phyloP scores from a whole-genome alignment of 495 filamentous ascomycete species.

The Annulohypoxylon bovei region DNA sequence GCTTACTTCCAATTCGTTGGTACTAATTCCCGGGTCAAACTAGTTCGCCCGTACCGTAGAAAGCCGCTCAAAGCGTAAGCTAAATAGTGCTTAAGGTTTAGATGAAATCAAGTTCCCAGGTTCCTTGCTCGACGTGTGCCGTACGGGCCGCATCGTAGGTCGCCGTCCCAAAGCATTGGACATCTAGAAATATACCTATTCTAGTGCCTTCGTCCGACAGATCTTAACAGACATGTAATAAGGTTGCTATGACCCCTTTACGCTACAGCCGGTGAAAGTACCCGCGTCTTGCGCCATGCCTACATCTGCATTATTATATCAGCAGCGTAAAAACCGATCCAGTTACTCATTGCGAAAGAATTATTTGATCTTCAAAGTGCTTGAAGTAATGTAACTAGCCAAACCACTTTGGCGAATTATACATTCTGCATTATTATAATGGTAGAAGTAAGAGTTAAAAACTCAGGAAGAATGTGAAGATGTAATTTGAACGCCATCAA shows the following conservation, averaged over 20 bases:
- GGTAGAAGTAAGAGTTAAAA: no score
- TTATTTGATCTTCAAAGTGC: neutral
- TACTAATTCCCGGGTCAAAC: neutral
- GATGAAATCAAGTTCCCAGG: neutral
- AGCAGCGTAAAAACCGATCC: no score
- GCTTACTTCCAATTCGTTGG: conserved; percentile 7
- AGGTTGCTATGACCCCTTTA: conserved; percentile 11
- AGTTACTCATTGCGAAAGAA: neutral
- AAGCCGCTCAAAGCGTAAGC: neutral
- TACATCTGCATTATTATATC: neutral
- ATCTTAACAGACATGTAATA: conserved; percentile 14
- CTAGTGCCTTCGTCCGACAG: neutral
- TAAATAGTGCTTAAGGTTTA: neutral
- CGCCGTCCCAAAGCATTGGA: neutral
- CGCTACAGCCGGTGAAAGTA: neutral
- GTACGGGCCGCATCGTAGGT: conserved; percentile 4
- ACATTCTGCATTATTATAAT: no score
- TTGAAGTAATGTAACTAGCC: no score
- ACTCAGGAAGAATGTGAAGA: no score
- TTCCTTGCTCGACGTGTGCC: neutral
- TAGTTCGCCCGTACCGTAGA: conserved; percentile 1
- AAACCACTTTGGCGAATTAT: no score
- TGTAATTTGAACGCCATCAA: no score
- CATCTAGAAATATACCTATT: neutral
- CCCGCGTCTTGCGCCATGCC: neutral